Base-by-base conservation (phyloP, 805 yeast genomes). In the Maudiozyma barnettii region DNA sequence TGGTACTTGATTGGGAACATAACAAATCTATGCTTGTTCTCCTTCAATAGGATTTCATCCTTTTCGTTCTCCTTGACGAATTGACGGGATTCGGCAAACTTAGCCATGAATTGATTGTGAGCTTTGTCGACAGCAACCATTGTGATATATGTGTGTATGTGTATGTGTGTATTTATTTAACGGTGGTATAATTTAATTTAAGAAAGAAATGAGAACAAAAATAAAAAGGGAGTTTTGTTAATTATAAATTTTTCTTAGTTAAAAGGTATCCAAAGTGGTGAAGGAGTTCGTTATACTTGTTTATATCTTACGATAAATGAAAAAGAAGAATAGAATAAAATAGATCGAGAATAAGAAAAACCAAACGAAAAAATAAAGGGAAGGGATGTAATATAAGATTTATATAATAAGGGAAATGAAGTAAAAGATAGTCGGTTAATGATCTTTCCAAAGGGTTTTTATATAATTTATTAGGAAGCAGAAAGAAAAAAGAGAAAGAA, bases 1-100 rank as follows among this genome's bases (percentile, higher is more conserved):
- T 90, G 91, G 73, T 88, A 91, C 71, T 87, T 85, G 71, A 91
- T 88, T 57, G 99, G 99, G 80, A 91, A 90, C 56, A 91, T 74
- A 45, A 91, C 98, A 60, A 89, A 91, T 65, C 99, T 81, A 64
- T 79, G 79, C 57, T 78, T 79, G 78, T 91, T 91, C 72, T 91
- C 98, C 49, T 67, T 63, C 60, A 91, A 77, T 60, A 91, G 70
- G 4, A 96, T 96, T 76, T 91, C 99, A 51, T 85, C 84, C 69
- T 78, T 78, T 74, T 90, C 96, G 55, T 76, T 54, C 53, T 72
- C 85, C 72, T 81, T 81, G 57, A 88, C 70, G 55, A 75, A 52
- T 58, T 77, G 82, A 72, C 93, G 82, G 64, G 81, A 84, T 21
- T 73, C 77, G 54, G 69, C 73, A 70, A 82, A 88, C 53, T 70